phyloP scores from a whole-genome alignment of 345 rosid genomes.

The Citrus unshiu region DNA sequence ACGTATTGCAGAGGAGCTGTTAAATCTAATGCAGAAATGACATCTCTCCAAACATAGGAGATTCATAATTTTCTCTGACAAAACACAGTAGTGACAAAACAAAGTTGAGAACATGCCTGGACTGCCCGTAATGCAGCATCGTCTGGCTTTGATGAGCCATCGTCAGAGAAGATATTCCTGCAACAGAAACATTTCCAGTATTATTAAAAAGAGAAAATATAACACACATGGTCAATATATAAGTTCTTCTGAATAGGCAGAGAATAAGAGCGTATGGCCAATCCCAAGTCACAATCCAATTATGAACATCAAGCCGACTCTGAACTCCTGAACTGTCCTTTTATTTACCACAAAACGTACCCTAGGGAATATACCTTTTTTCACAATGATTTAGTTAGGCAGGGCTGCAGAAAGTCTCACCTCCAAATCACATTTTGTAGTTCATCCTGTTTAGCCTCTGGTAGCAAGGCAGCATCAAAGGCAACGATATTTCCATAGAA shows the following conservation, averaged over 20 bases:
- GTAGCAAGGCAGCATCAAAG: constrained; percentile 81
- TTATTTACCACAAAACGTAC: background rate
- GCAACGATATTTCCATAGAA: constrained; percentile 91
- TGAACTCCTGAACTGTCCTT: background rate
- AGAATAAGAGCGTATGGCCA: background rate
- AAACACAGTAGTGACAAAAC: background rate
- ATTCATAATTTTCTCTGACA: background rate
- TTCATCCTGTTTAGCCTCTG: constrained; percentile 72
- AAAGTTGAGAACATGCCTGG: constrained; percentile 53
- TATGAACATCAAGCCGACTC: background rate
- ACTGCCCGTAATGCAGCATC: constrained; percentile 53
- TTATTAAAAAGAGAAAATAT: background rate
- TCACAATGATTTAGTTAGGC: background rate
- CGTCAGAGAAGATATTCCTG: constrained; percentile 91
- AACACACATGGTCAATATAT: background rate
- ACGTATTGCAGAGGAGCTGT: background rate
- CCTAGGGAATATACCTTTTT: background rate
- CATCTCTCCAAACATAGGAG: background rate
- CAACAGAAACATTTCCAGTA: constrained; percentile 15
- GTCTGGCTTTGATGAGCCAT: constrained; percentile 65
- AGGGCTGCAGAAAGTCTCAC: constrained; percentile 29
- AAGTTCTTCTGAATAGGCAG: background rate
- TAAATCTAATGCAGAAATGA: background rate
- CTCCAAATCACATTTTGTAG: constrained; percentile 75
- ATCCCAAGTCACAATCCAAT: background rate